phyloP scores from a whole-genome alignment of 768 basidiomycete genomes.

The Daedaleopsis sinensis region DNA sequence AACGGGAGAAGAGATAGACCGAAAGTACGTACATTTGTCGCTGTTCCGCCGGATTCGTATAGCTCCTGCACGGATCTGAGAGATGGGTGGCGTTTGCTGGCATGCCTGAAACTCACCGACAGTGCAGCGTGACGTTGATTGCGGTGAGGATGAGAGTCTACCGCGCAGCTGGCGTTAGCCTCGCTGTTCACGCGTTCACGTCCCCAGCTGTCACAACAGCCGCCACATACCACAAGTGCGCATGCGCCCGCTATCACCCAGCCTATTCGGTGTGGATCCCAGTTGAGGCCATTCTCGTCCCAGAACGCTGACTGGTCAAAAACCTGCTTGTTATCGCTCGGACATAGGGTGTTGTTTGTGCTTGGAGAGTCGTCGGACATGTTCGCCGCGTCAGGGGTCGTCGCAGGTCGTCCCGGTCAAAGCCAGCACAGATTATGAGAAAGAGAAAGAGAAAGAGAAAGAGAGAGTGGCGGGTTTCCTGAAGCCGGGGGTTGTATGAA shows the following conservation, averaged over 20 bases:
- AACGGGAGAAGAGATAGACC: neutral
- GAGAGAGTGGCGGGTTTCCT: conserved; percentile 16
- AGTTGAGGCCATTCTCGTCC: conserved; percentile 53
- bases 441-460: conserved; percentile 1
- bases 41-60: conserved; percentile 71
- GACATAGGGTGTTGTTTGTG: conserved; percentile 41
- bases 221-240: conserved; percentile 50
- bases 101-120: conserved; percentile 49
- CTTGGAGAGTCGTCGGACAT: neutral
- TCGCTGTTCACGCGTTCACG: too few relatives aligned
- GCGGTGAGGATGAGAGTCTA: conserved; percentile 66
- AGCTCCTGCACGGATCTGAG: conserved; percentile 51
- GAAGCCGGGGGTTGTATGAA: neutral
- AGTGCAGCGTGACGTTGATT: conserved; percentile 60
- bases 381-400: neutral
- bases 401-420: conserved; percentile 1
- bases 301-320: conserved; percentile 69
- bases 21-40: conserved; percentile 65
- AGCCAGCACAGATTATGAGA: neutral
- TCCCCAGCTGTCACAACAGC: neutral
- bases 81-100: neutral
- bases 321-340: conserved; percentile 49
- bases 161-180: neutral
- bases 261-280: conserved; percentile 68
- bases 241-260: conserved; percentile 74